Percentiles rank a stretch among this genome's conserved stretches.
Conservation (phyloP, 257 asterid genomes). For the Plantago ovata region DNA sequence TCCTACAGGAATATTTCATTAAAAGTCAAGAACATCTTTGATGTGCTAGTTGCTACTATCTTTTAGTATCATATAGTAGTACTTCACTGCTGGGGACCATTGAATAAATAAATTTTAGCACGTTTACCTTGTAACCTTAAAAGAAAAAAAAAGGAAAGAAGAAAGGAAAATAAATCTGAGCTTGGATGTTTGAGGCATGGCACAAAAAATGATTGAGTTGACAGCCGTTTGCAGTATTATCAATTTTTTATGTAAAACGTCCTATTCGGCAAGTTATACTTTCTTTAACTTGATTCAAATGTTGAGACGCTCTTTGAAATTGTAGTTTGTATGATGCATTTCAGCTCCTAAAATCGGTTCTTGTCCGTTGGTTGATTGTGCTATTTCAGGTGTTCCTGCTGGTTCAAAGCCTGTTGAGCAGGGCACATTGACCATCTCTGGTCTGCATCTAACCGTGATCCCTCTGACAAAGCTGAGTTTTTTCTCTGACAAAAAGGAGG, state of each 20-base stretch:
- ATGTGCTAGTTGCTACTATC: too few relatives aligned
- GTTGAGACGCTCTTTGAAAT: constrained; percentile 14
- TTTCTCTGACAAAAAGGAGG: constrained; percentile 96
- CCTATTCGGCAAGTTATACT: constrained; percentile 12
- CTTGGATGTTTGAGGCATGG: constrained; percentile 5
- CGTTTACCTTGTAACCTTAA: too few relatives aligned
- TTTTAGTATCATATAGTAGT: too few relatives aligned
- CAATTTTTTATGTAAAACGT: not conserved
- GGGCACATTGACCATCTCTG: constrained; percentile 77
- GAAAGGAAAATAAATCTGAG: too few relatives aligned
- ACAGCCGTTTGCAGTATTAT: too few relatives aligned
- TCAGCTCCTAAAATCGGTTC: constrained; percentile 9
- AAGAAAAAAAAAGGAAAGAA: too few relatives aligned
- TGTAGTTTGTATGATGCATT: constrained; percentile 17
- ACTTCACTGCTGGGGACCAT: too few relatives aligned
- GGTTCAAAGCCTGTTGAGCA: constrained; percentile 70
- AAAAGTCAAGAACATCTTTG: not conserved
- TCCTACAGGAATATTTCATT: constrained; percentile 5
- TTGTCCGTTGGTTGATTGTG: constrained; percentile 11
- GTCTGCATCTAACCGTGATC: constrained; percentile 78
- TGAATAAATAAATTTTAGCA: too few relatives aligned
- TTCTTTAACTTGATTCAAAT: constrained; percentile 7
- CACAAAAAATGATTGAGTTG: not conserved
- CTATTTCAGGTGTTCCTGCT: constrained; percentile 52
- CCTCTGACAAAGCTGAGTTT: constrained; percentile 92